Evolutionary conservation across 2,329 filamentous ascomycete species (phyloP), one percentile per base, ranked within the genome.

Genomic region (Epichloe festucae): DNA sequence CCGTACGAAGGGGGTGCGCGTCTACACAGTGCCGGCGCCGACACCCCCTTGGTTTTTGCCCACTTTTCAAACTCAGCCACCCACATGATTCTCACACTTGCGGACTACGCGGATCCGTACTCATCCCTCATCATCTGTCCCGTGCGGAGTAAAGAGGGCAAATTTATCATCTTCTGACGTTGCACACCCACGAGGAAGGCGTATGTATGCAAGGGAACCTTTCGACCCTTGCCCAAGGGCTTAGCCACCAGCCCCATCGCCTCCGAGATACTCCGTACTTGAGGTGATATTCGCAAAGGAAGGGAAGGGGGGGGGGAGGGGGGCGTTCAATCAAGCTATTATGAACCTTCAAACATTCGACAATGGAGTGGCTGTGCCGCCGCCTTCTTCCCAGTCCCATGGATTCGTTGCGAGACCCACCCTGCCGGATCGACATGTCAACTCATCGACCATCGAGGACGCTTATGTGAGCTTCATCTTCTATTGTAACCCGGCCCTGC

Each of bases 401-500:
- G 47, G 31, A 44, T 52, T 57, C 46, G 49, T 53, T 41, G 51
- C 53, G 38, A 58, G 57, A 27, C 60, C 60, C 39, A 54, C 67
- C 19, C 67, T 91, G 46, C 90, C 90, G 7, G 73, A 81, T 51
- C 79, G 77, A 56, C 72, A 81, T 54, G 81, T 95, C 34, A 82
- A 79, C 3, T 77, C 81, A 59, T 77, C 78, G 2, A 85, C 77
- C 12, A 83, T 96, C 57, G 87, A 90, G 61, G 81, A 91, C 64
- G 84, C 87, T 48, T 96, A 90, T 64, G 83, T 90, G 54, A 68
- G 74, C 58, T 96, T 96, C 65, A 86, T 96, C 60, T 75, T 96
- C 52, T 88, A 89, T 67, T 95, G 90, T 73, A 96, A 96, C 65
- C 90, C 90, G 5, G 82, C 79, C 43, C 82, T 95, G 48, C 60